These are phyloP conservation scores for Trichoderma lentiforme DNA, from an alignment of 2,329 filamentous ascomycete species.

Conservation along the genomic window DNA sequence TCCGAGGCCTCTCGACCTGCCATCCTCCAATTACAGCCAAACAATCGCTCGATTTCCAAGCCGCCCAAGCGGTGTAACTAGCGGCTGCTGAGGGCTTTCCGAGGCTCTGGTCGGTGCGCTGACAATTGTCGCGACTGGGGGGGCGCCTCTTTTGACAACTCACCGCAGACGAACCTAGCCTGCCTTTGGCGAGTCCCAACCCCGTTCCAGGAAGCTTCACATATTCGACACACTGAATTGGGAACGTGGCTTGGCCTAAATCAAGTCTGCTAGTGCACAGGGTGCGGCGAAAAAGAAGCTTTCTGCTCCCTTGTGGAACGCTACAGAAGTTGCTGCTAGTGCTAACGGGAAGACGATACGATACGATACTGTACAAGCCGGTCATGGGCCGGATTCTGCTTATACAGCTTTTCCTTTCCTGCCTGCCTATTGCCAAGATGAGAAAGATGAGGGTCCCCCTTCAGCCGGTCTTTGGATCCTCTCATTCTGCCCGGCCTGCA, in stretches of 20 bases:
- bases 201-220: background rate
- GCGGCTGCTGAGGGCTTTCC: conserved; percentile 8
- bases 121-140: background rate
- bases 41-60: background rate
- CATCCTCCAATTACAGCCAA: conserved; percentile 4
- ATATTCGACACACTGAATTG: background rate
- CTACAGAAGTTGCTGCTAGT: background rate
- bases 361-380: background rate
- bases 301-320: background rate
- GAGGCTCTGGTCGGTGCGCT: conserved; percentile 9
- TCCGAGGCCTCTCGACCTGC: background rate
- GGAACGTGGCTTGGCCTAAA: conserved; percentile 12
- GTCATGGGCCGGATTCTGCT: background rate
- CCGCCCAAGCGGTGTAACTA: conserved; percentile 18
- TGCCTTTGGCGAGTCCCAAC: background rate
- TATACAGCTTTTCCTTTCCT: background rate
- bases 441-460: background rate
- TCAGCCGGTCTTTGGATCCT: background rate
- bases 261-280: conserved; percentile 1
- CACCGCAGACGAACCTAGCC: conserved; percentile 9
- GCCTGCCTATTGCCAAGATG: background rate
- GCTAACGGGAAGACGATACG: background rate
- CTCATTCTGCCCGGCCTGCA: conserved; percentile 16
- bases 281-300: background rate
- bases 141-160: conserved; percentile 12